Evolutionary conservation across 805 yeast genomes (phyloP), one percentile per base, ranked within the genome.

Genomic region (Lachancea dasiensis): DNA sequence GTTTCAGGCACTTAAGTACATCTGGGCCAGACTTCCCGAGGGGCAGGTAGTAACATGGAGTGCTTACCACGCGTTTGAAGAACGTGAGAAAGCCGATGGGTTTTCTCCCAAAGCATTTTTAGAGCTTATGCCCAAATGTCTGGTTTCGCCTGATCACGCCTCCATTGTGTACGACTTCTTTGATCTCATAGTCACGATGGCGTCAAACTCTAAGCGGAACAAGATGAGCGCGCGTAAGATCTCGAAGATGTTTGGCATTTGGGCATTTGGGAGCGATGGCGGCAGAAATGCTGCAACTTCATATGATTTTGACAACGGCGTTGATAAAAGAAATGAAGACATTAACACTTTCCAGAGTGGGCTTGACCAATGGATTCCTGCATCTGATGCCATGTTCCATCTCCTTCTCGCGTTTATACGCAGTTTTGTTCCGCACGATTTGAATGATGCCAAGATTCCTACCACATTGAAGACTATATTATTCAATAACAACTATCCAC

Each of bases 111-210:
- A 72, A 44, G 85, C 95, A 0, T 87, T 87, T 54, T 61, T 84
- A 30, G 80, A 80, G 35, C 74, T 82, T 40, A 83, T 87, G 86
- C 95, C 95, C 1, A 78, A 77, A 44, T 83, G 95, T 59, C 67
- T 86, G 16, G 73, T 81, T 2, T 79, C 92, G 0, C 86, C 92
- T 2, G 81, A 90, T 4, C 95, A 86, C 61, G 95, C 95, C 0
- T 80, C 92, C 1, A 85, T 89, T 4, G 90, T 85, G 4, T 85
- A 84, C 57, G 95, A 85, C 55, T 89, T 86, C 51, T 73, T 86
- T 50, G 95, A 87, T 53, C 68, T 87, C 24, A 63, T 89, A 30
- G 83, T 86, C 8, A 72, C 86, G 8, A 62, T 87, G 28, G 79
- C 94, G 0, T 77, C 94, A 7, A 83, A 86, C 60, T 77, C 94